Conservation (phyloP, 1,284 basidiomycete species). For the Cryptococcus sp. region DNA sequence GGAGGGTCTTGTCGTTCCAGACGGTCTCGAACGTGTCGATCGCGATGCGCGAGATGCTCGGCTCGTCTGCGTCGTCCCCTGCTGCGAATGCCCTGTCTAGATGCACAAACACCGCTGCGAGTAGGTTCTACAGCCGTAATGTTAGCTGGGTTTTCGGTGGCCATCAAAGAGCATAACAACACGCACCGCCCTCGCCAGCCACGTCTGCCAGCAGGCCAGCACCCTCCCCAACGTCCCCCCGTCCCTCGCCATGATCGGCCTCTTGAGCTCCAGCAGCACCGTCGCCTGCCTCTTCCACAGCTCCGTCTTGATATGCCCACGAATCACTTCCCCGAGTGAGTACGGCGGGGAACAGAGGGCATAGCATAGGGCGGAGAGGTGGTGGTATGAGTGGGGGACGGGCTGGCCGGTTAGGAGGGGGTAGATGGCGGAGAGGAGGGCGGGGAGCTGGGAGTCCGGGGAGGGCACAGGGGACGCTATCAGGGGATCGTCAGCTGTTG, state of each 20-base stretch:
- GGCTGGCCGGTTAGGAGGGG: conserved; percentile 28
- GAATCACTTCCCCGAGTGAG: conserved; percentile 21
- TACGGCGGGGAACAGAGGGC: conserved; percentile 24
- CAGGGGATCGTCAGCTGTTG: too few relatives aligned
- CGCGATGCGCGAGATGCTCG: background rate
- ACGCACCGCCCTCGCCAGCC: conserved; percentile 30
- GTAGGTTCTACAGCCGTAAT: conserved; percentile 24
- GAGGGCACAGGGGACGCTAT: conserved; percentile 4
- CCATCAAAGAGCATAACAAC: too few relatives aligned
- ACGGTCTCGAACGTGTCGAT: too few relatives aligned
- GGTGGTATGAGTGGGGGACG: conserved; percentile 27
- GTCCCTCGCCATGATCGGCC: conserved; percentile 31
- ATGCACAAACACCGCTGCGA: conserved; percentile 45
- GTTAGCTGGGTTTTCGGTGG: too few relatives aligned
- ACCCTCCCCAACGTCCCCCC: conserved; percentile 29
- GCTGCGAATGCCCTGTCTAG: conserved; percentile 41
- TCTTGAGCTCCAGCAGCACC: conserved; percentile 25
- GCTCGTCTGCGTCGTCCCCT: background rate
- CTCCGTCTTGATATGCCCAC: conserved; percentile 24
- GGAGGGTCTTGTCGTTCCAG: too few relatives aligned
- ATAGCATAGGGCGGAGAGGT: conserved; percentile 27
- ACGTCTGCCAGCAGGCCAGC: conserved; percentile 27
- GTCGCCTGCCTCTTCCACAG: conserved; percentile 16
- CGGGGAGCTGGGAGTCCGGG: conserved; percentile 10
- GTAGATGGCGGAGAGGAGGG: conserved; percentile 19